These are phyloP conservation scores for Uncinocarpus reesii DNA, from an alignment of 2,329 filamentous ascomycete species.

Conservation along the genomic window DNA sequence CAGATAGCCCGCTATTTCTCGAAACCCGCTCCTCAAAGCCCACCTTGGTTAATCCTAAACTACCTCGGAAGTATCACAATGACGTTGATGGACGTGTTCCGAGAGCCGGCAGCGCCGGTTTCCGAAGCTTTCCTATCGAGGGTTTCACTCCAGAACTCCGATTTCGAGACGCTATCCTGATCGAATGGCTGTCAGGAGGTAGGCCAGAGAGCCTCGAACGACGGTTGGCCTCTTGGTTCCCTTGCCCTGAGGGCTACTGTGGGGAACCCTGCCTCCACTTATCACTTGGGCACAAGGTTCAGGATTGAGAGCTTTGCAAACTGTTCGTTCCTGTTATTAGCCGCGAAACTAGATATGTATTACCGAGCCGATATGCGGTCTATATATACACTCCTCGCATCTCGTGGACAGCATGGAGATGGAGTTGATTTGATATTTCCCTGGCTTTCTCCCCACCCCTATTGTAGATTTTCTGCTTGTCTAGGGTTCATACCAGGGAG, in stretches of 20 bases:
- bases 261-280: neutral
- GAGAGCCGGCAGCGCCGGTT: slow-evolving; percentile 1
- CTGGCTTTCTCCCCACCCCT: neutral
- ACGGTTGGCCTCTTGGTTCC: neutral
- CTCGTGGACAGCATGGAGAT: neutral
- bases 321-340: neutral
- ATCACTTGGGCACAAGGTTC: neutral
- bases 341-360: neutral
- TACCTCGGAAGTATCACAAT: slow-evolving; percentile 10
- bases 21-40: neutral
- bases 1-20: no score
- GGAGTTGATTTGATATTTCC: neutral
- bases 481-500: neutral
- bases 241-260: neutral
- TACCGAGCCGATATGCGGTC: neutral
- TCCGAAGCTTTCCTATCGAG: neutral
- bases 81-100: slow-evolving; percentile 4
- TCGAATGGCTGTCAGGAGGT: neutral
- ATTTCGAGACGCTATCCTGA: slow-evolving; percentile 7
- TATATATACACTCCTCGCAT: neutral
- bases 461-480: neutral
- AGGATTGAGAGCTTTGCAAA: neutral
- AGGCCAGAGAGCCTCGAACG: neutral
- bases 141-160: neutral
- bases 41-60: neutral